phyloP scores from a whole-genome alignment of 2,329 filamentous ascomycete genomes.

The Ophiostoma sp. region DNA sequence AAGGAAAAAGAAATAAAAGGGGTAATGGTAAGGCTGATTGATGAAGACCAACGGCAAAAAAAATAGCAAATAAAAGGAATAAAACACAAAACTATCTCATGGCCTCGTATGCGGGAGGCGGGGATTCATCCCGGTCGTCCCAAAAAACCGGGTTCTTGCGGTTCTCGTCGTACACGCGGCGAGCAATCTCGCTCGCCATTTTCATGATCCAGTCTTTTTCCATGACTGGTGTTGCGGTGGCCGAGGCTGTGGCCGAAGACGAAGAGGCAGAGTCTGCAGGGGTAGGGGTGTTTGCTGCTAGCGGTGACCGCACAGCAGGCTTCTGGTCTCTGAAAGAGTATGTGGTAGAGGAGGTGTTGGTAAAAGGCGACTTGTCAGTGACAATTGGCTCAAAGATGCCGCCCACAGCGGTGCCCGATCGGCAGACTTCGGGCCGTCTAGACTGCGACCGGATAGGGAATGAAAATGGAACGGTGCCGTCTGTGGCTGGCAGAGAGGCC shows the following conservation, averaged over 20 bases:
- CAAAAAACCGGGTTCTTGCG: constrained; percentile 48
- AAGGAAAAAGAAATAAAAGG: constrained; percentile 12
- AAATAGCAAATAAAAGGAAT: neutral
- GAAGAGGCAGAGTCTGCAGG: neutral
- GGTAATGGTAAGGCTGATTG: neutral
- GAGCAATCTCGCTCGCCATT: constrained; percentile 87
- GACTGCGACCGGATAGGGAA: constrained; percentile 10
- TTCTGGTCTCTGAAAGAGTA: constrained; percentile 1
- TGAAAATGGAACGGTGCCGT: constrained; percentile 16
- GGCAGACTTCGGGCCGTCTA: constrained; percentile 21
- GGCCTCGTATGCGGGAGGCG: constrained; percentile 57
- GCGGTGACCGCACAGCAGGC: constrained; percentile 17
- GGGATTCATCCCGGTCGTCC: constrained; percentile 52
- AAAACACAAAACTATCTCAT: constrained; percentile 21
- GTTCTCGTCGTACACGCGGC: constrained; percentile 84
- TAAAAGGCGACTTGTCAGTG: constrained; percentile 4
- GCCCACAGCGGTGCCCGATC: constrained; percentile 15
- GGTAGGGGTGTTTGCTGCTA: constrained; percentile 13
- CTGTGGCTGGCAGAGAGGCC: neutral
- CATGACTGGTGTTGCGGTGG: constrained; percentile 47
- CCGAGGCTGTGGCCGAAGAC: neutral
- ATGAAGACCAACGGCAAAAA: constrained; percentile 13
- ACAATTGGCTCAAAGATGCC: constrained; percentile 23
- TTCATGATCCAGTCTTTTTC: constrained; percentile 86
- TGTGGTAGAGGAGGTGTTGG: neutral